phyloP scores from a whole-genome alignment of 768 basidiomycete genomes.

The Amanita rimosa region DNA sequence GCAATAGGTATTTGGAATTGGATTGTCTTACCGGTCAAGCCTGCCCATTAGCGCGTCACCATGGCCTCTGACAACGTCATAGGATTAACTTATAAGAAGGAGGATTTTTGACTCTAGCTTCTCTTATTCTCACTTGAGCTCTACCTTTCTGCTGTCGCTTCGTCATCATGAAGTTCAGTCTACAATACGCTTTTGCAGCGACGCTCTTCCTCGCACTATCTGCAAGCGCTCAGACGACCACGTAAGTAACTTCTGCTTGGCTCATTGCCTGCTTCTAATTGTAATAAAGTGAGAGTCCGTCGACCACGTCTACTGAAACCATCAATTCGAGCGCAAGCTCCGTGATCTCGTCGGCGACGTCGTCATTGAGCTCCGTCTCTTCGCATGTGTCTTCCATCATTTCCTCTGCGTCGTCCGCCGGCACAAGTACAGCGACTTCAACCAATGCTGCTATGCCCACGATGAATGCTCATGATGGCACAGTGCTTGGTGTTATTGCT shows the following conservation, averaged over 20 bases:
- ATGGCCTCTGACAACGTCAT: neutral
- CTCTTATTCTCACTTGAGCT: neutral
- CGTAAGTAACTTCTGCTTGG: neutral
- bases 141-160: neutral
- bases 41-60: neutral
- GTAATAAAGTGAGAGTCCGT: neutral
- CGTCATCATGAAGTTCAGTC: conserved; percentile 3
- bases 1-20: neutral
- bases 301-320: neutral
- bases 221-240: neutral
- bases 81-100: neutral
- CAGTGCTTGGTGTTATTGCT: conserved; percentile 6
- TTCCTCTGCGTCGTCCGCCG: neutral
- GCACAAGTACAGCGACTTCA: neutral
- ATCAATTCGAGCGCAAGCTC: neutral
- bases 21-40: neutral
- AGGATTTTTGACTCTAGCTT: neutral
- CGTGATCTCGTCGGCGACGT: neutral
- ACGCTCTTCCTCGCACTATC: neutral
- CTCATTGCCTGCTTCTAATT: neutral
- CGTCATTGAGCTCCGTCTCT: conserved; percentile 2
- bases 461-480: conserved; percentile 3
- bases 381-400: conserved; percentile 1
- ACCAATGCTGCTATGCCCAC: conserved; percentile 5
- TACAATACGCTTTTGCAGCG: neutral